These are phyloP conservation scores for Fusarium secorum DNA, from an alignment of 2,329 filamentous ascomycete genomes.

Conservation along the genomic window DNA sequence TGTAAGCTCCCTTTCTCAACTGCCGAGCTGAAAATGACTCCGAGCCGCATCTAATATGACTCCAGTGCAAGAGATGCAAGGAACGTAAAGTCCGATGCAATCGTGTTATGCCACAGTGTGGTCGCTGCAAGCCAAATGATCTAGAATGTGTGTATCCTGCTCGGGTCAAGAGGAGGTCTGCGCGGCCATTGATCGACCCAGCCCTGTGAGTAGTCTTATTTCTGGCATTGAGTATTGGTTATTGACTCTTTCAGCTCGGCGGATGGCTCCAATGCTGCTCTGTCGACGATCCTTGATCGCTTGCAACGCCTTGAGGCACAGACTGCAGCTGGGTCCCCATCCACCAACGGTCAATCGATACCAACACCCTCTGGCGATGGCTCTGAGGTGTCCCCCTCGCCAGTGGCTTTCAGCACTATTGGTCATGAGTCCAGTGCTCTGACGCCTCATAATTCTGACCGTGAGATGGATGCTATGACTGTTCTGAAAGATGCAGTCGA, in stretches of 20 bases:
- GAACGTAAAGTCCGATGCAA: constrained; percentile 45
- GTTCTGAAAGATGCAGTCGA: constrained; percentile 43
- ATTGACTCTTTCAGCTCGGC: constrained; percentile 23
- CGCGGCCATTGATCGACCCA: constrained; percentile 22
- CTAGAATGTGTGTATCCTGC: constrained; percentile 42
- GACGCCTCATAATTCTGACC: not conserved
- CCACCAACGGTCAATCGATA: not conserved
- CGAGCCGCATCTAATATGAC: not conserved
- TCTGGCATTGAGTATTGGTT: not conserved
- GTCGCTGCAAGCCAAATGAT: constrained; percentile 40
- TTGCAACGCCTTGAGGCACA: constrained; percentile 43
- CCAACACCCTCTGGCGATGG: constrained; percentile 19
- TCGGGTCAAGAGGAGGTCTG: constrained; percentile 39
- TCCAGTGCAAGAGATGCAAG: constrained; percentile 40
- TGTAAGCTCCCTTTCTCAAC: constrained; percentile 9
- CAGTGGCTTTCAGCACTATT: constrained; percentile 9
- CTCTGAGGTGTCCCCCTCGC: constrained; percentile 27
- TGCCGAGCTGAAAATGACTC: not conserved
- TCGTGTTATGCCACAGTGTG: constrained; percentile 42
- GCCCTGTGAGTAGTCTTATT: constrained; percentile 23
- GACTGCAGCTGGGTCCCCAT: not conserved
- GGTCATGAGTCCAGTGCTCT: constrained; percentile 10
- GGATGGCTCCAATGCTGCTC: constrained; percentile 18
- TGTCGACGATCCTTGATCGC: constrained; percentile 43
- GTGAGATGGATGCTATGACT: constrained; percentile 38